phyloP scores from a whole-genome alignment of 2,329 filamentous ascomycete species.

The Pseudogymnoascus destructans region DNA sequence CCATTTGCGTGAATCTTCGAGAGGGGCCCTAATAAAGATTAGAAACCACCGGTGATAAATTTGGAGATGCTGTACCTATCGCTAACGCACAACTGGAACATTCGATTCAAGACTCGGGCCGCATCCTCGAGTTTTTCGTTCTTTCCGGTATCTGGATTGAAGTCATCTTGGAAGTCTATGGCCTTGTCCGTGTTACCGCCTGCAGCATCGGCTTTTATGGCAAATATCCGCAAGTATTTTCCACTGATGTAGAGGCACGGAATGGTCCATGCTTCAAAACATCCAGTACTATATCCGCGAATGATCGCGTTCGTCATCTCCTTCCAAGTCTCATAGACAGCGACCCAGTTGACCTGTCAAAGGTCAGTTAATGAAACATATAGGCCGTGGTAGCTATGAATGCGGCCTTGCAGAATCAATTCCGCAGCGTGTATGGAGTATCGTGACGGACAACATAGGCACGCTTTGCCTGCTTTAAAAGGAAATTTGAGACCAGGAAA shows the following conservation, averaged over 20 bases:
- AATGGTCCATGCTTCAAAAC: constrained; percentile 82
- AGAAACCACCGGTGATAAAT: constrained; percentile 6
- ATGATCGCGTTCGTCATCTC: constrained; percentile 66
- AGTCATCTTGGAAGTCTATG: constrained; percentile 61
- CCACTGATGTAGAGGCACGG: constrained; percentile 80
- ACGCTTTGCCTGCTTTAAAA: background rate
- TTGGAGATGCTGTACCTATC: constrained; percentile 51
- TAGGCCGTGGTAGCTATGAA: background rate
- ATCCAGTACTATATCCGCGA: constrained; percentile 63
- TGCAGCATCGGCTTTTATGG: constrained; percentile 74
- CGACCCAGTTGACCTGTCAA: constrained; percentile 41
- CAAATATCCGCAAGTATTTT: constrained; percentile 76
- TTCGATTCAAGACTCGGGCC: constrained; percentile 76
- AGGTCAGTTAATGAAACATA: background rate
- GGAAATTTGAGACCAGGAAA: background rate
- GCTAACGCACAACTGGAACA: constrained; percentile 80
- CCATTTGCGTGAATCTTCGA: constrained; percentile 93
- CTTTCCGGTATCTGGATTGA: constrained; percentile 61
- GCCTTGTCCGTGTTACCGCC: constrained; percentile 34
- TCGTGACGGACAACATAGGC: background rate
- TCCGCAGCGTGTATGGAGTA: background rate
- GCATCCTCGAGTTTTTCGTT: constrained; percentile 83
- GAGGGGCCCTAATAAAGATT: constrained; percentile 45
- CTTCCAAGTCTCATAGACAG: constrained; percentile 80
- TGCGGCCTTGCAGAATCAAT: background rate